These are phyloP conservation scores for Fraxinus excelsior DNA, from an alignment of 257 asterid genomes.

Conservation along the genomic window DNA sequence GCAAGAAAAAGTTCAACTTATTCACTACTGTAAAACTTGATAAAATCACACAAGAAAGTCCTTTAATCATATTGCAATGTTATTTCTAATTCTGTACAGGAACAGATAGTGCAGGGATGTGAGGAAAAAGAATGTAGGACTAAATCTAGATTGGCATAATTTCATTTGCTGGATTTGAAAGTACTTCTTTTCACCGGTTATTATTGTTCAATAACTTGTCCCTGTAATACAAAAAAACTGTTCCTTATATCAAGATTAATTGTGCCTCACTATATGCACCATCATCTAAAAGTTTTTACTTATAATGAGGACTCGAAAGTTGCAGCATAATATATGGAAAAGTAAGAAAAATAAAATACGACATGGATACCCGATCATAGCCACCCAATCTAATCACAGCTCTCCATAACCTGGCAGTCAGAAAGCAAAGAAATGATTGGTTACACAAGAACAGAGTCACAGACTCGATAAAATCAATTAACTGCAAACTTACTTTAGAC, in stretches of 20 bases:
- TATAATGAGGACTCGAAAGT: constrained; percentile 11
- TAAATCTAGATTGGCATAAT: not conserved
- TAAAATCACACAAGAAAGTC: not conserved
- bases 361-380: constrained; percentile 83
- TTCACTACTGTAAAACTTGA: not conserved
- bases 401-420: constrained; percentile 81
- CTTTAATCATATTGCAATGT: not conserved
- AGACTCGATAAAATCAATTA: constrained; percentile 12
- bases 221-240: not conserved
- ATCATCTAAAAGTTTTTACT: not conserved
- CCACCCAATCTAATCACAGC: constrained; percentile 87
- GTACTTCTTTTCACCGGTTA: not conserved
- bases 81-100: not conserved
- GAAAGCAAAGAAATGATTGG: constrained; percentile 13
- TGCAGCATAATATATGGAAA: constrained; percentile 20
- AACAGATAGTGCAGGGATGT: not conserved
- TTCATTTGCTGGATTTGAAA: not conserved
- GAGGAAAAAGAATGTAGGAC: not conserved
- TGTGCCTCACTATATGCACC: not conserved
- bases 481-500: constrained; percentile 61
- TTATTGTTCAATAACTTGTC: not conserved
- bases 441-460: constrained; percentile 15
- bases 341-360: constrained; percentile 10
- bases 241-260: not conserved
- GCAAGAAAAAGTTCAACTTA: not conserved